A percentile compares a stretch with the other conserved stretches of the same genome.
phyloP scores from a whole-genome alignment of 73 alveolate species.

The Paramecium octaurelia region DNA sequence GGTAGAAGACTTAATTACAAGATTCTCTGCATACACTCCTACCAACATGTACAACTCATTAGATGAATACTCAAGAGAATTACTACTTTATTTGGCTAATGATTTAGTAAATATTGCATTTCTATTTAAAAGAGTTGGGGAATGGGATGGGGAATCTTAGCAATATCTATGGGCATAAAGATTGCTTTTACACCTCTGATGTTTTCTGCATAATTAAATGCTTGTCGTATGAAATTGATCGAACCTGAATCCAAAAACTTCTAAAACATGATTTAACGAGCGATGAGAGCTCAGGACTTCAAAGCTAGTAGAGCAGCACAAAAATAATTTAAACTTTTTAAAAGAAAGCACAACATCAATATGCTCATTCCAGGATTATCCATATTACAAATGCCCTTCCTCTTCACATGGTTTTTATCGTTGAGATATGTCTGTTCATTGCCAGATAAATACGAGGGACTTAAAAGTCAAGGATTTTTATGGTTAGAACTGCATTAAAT shows the following conservation, averaged over 20 bases:
- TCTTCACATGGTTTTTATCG: slow-evolving; percentile 77
- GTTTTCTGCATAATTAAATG: slow-evolving; percentile 70
- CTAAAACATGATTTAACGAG: slow-evolving; percentile 61
- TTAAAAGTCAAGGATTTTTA: slow-evolving; percentile 82
- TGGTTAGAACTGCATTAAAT: slow-evolving; percentile 59
- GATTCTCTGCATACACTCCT: slow-evolving; percentile 49
- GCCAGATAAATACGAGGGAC: slow-evolving; percentile 69
- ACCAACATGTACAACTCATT: slow-evolving; percentile 45
- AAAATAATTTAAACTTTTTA: slow-evolving; percentile 61
- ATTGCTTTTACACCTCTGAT: slow-evolving; percentile 75
- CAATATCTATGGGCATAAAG: slow-evolving; percentile 65
- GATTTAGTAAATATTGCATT: slow-evolving; percentile 30
- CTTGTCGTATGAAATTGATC: slow-evolving; percentile 72
- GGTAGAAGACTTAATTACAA: slow-evolving; percentile 31
- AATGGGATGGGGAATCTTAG: slow-evolving; percentile 74
- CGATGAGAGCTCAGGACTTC: slow-evolving; percentile 70
- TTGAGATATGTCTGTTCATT: slow-evolving; percentile 71
- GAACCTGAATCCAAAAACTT: slow-evolving; percentile 81
- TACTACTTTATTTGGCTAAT: slow-evolving; percentile 57
- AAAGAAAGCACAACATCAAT: slow-evolving; percentile 75
- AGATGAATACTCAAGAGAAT: slow-evolving; percentile 59
- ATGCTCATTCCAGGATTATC: slow-evolving; percentile 67
- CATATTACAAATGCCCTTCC: slow-evolving; percentile 77
- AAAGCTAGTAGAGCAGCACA: slow-evolving; percentile 70
- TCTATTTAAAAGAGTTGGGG: slow-evolving; percentile 63